phyloP scores from a whole-genome alignment of 2,329 filamentous ascomycete species.

The Dactylellina parvicollis region DNA sequence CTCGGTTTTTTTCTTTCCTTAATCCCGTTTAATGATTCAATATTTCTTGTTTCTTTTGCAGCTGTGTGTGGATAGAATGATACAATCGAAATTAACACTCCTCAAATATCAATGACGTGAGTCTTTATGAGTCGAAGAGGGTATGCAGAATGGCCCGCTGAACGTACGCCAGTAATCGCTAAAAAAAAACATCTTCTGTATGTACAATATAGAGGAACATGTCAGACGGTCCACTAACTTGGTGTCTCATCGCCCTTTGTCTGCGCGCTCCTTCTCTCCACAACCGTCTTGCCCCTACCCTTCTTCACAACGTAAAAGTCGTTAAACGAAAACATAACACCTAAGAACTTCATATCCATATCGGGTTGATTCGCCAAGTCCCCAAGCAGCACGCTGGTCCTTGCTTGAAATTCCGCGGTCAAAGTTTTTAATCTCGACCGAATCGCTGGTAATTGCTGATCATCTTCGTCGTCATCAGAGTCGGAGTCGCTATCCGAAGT shows the following conservation, averaged over 20 bases:
- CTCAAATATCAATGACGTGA: neutral
- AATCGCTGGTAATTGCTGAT: slow-evolving; percentile 77
- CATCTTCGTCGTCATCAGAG: slow-evolving; percentile 63
- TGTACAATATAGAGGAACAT: neutral
- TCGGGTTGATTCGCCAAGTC: slow-evolving; percentile 91
- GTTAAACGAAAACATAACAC: slow-evolving; percentile 99
- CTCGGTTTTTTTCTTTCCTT: slow-evolving; percentile 17
- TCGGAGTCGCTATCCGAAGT: slow-evolving; percentile 30
- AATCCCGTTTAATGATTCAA: slow-evolving; percentile 18
- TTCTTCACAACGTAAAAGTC: slow-evolving; percentile 82
- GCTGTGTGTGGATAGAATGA: slow-evolving; percentile 38
- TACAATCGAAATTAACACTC: slow-evolving; percentile 9
- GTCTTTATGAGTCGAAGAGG: neutral
- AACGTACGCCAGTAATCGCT: neutral
- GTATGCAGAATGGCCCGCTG: neutral
- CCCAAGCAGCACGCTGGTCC: slow-evolving; percentile 82
- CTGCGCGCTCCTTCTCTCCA: slow-evolving; percentile 49
- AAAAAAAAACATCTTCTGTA: slow-evolving; percentile 2
- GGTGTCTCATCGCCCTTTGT: slow-evolving; percentile 37
- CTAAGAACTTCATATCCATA: slow-evolving; percentile 92
- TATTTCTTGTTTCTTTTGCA: neutral
- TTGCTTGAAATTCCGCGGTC: slow-evolving; percentile 77
- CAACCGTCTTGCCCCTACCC: slow-evolving; percentile 60
- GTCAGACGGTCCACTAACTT: neutral
- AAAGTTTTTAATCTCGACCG: slow-evolving; percentile 77